A percentile compares a stretch with the other conserved stretches of the same genome.
These are phyloP conservation scores for Leucosporidium yakuticum DNA, from an alignment of 768 basidiomycete genomes.

Conservation along the genomic window DNA sequence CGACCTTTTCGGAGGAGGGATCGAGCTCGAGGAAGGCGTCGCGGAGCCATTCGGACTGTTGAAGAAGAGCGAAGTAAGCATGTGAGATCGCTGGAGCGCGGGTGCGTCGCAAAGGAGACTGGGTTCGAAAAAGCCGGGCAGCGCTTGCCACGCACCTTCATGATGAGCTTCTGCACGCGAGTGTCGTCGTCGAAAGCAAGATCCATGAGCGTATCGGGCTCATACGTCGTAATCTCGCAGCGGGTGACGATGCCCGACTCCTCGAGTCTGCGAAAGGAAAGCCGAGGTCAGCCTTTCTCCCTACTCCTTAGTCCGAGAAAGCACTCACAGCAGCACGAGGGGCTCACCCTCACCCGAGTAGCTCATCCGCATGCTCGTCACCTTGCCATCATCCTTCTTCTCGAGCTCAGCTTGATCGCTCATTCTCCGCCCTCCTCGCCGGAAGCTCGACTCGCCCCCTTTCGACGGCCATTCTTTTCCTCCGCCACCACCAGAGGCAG, in stretches of 20 bases:
- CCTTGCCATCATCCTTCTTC: slow-evolving; percentile 8
- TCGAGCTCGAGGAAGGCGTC: slow-evolving; percentile 89
- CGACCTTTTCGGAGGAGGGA: slow-evolving; percentile 75
- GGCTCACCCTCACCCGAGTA: slow-evolving; percentile 34
- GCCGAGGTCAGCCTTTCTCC: slow-evolving; percentile 2
- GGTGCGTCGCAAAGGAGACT: not conserved
- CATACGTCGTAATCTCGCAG: slow-evolving; percentile 78
- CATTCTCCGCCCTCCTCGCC: slow-evolving; percentile 9
- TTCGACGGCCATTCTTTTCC: not conserved
- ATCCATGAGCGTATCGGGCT: slow-evolving; percentile 72
- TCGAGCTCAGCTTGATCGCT: slow-evolving; percentile 5
- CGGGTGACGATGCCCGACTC: slow-evolving; percentile 74
- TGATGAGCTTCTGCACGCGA: slow-evolving; percentile 72
- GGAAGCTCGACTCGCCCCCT: slow-evolving; percentile 17
- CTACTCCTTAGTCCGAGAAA: not conserved
- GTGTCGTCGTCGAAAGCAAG: slow-evolving; percentile 67
- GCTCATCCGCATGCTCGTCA: slow-evolving; percentile 33
- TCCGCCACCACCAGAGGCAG: not conserved
- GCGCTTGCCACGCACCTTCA: slow-evolving; percentile 55
- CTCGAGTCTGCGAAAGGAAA: slow-evolving; percentile 45
- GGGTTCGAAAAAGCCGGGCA: not conserved
- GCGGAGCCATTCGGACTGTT: slow-evolving; percentile 80
- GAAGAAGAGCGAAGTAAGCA: not conserved
- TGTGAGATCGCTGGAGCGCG: not conserved
- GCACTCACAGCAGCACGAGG: slow-evolving; percentile 35